Evolutionary conservation across 2,329 filamentous ascomycete species (phyloP).

Genomic region (Exophiala dermatitidis): DNA sequence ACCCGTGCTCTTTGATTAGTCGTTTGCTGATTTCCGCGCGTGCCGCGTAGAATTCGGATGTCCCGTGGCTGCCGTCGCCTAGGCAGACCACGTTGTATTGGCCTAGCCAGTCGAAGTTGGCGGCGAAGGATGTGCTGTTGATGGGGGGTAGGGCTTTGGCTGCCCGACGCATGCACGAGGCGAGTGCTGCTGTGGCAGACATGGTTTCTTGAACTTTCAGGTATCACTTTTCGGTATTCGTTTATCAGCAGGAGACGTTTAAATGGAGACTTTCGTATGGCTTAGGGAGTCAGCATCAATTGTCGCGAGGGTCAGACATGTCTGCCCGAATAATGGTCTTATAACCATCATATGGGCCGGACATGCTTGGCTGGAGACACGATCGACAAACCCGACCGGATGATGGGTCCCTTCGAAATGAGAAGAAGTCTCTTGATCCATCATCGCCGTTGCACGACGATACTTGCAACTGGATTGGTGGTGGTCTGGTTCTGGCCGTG

Average conservation of each 20-base stretch:
- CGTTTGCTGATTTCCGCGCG: slow-evolving; percentile 47
- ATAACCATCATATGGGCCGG: no score
- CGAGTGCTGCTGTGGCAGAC: neutral
- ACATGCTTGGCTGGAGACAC: neutral
- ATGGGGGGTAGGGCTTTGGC: slow-evolving; percentile 6
- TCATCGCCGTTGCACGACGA: neutral
- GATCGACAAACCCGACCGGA: neutral
- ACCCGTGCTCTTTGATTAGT: slow-evolving; percentile 45
- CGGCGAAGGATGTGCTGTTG: slow-evolving; percentile 2
- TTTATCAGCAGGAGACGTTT: no score
- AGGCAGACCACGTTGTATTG: slow-evolving; percentile 6
- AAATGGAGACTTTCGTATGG: no score
- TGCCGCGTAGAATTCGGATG: slow-evolving; percentile 49
- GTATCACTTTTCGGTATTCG: no score
- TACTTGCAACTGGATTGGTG: neutral
- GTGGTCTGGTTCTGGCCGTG: neutral
- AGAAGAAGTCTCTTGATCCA: neutral
- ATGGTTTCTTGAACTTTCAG: no score
- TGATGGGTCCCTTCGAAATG: neutral
- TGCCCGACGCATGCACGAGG: neutral
- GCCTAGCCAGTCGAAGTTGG: slow-evolving; percentile 10
- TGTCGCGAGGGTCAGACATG: no score
- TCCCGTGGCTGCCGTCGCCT: slow-evolving; percentile 40
- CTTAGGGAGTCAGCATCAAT: no score
- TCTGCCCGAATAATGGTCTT: no score